Base-by-base conservation (phyloP, 2,329 filamentous ascomycete species). In the Chrysoporthe puriensis region DNA sequence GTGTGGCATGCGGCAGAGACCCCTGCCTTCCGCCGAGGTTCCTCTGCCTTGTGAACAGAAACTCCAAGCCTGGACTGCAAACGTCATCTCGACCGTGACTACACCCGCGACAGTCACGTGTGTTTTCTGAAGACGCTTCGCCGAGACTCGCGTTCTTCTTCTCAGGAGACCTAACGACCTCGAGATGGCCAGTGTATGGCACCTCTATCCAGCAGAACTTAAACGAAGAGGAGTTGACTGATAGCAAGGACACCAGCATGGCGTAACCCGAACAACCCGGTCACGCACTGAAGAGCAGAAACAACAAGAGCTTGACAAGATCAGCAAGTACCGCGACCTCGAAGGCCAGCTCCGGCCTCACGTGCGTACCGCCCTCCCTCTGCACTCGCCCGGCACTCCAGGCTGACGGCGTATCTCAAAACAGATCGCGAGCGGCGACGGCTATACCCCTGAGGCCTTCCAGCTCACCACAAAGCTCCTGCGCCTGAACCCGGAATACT, bases 401-500 rank as follows among this genome's bases (percentile, higher is more conserved):
- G 48, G 18, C 67, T 73, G 42, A 56, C 62, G 0, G 44, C 58
- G 62, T 32, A n/a, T 40, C 36, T 26, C 44, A 64, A n/a, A 18
- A 18, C 70, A 84, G 82, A 76, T 84, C 67, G 73, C 78, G 2
- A 77, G 82, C 62, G 77, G 76, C 69, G 80, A 85, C 69, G 80
- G 85, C 72, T 85, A 83, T 76, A 84, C 83, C 54, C 73, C 81
- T 66, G 83, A 88, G 66, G 86, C 88, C 52, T 87, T 94, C 73
- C 81, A 86, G 70, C 85, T 91, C 65, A 91, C 90, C 44, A 89
- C 90, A n/a, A 88, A 87, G 72, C 86, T 96, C 57, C 84, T 95
- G 64, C 86, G 85, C 59, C 86, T 90, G 74, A 96, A 96, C 77
- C 93, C 93, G 36, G 93, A 96, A 79, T 94, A 94, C 83, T 96